A percentile compares a stretch with the other conserved stretches of the same genome.
phyloP scores from a whole-genome alignment of 108 stramenopile species.

The Cyclotella kingstonii region DNA sequence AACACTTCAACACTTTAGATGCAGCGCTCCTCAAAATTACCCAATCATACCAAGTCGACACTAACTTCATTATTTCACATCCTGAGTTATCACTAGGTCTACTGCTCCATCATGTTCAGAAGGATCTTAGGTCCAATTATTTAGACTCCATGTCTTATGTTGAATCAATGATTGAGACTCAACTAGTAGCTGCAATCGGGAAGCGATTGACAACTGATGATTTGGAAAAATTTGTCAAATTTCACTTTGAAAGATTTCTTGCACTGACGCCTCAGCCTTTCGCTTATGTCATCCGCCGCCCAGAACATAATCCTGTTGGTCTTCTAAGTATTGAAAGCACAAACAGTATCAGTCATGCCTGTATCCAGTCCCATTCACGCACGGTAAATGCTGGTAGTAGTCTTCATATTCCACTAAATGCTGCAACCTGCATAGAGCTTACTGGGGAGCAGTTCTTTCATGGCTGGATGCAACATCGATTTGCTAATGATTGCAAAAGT shows the following conservation, averaged over 20 bases:
- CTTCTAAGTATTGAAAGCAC: slow-evolving; percentile 51
- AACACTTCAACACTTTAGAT: slow-evolving; percentile 26
- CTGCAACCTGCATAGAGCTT: slow-evolving; percentile 50
- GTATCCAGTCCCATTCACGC: slow-evolving; percentile 44
- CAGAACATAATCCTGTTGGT: slow-evolving; percentile 60
- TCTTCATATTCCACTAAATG: slow-evolving; percentile 45
- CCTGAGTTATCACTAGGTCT: slow-evolving; percentile 14
- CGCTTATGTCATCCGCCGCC: slow-evolving; percentile 64
- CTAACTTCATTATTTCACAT: slow-evolving; percentile 5
- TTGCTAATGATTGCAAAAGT: slow-evolving; percentile 14
- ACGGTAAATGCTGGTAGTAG: slow-evolving; percentile 50
- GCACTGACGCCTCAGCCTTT: slow-evolving; percentile 60
- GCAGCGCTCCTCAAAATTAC: slow-evolving; percentile 9
- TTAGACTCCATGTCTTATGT: slow-evolving; percentile 39
- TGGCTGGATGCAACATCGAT: slow-evolving; percentile 64
- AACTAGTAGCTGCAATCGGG: slow-evolving; percentile 69
- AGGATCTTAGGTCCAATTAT: slow-evolving; percentile 14
- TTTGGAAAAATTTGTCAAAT: slow-evolving; percentile 61
- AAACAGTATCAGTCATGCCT: slow-evolving; percentile 22
- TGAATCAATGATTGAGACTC: slow-evolving; percentile 59
- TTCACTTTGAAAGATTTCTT: slow-evolving; percentile 56
- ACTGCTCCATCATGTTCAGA: slow-evolving; percentile 6
- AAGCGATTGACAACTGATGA: slow-evolving; percentile 58
- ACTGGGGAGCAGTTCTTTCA: slow-evolving; percentile 63
- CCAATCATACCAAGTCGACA: slow-evolving; percentile 5